These are phyloP conservation scores for Fusarium luffae DNA, from an alignment of 2,329 filamentous ascomycete species.

Conservation along the genomic window DNA sequence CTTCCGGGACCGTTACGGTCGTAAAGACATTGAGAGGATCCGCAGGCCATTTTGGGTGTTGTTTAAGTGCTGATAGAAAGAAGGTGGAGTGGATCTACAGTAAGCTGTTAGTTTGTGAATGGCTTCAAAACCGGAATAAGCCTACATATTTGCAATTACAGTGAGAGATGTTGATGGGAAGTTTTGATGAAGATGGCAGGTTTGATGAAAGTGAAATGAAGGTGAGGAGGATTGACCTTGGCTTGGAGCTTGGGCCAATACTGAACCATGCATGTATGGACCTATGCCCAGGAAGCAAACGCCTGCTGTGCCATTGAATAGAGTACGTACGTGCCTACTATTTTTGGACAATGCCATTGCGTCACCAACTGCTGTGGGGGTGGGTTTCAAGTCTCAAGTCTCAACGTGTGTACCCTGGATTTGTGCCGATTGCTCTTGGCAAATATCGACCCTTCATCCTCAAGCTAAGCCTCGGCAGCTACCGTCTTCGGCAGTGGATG, in stretches of 20 bases:
- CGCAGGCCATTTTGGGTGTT: slow-evolving; percentile 42
- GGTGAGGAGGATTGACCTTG: background rate
- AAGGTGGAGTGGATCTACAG: slow-evolving; percentile 6
- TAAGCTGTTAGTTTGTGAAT: background rate
- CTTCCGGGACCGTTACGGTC: slow-evolving; percentile 60
- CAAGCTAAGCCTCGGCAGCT: background rate
- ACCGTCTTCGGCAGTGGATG: background rate
- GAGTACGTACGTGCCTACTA: slow-evolving; percentile 7
- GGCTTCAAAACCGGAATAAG: background rate
- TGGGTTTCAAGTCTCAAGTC: slow-evolving; percentile 26
- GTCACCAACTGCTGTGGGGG: slow-evolving; percentile 36
- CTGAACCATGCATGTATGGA: slow-evolving; percentile 4
- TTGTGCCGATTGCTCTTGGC: slow-evolving; percentile 13
- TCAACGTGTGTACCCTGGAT: slow-evolving; percentile 23
- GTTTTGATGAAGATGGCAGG: background rate
- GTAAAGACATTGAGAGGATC: slow-evolving; percentile 35
- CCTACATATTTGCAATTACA: slow-evolving; percentile 6
- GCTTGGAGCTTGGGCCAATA: slow-evolving; percentile 17
- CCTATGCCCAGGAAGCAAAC: background rate
- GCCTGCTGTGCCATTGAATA: background rate
- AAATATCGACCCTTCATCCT: background rate
- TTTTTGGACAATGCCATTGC: slow-evolving; percentile 28
- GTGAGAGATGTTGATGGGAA: background rate
- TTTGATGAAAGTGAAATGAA: background rate
- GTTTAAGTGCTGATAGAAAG: background rate